Conservation (phyloP, 345 rosid species). For the Arabidopsis suecica region DNA sequence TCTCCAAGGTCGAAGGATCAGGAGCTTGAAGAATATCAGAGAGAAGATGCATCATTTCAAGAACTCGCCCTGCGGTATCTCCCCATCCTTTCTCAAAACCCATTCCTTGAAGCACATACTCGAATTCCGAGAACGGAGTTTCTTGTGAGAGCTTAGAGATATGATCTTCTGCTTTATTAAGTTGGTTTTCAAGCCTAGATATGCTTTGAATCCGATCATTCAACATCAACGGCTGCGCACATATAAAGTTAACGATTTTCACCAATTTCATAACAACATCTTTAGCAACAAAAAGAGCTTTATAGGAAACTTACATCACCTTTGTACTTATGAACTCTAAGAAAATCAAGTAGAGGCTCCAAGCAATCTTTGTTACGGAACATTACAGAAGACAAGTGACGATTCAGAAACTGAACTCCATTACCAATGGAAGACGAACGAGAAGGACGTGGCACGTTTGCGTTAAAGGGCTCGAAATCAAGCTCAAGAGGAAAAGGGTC, state of each 20-base stretch:
- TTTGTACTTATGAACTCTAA: constrained; percentile 78
- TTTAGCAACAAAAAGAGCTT: background rate
- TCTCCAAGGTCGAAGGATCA: constrained; percentile 89
- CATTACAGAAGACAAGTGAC: constrained; percentile 95
- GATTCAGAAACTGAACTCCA: constrained; percentile 98
- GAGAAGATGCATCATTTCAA: constrained; percentile 85
- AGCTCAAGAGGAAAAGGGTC: constrained; percentile 80
- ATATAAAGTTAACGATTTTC: background rate
- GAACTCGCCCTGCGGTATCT: constrained; percentile 76
- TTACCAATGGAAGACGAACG: constrained; percentile 97
- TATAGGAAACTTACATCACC: constrained; percentile 72
- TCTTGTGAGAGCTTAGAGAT: constrained; percentile 75
- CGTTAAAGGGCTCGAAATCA: constrained; percentile 97
- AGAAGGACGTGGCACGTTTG: constrained; percentile 79
- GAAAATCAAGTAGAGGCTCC: constrained; percentile 89
- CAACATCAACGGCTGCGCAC: constrained; percentile 80
- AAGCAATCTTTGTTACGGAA: constrained; percentile 88
- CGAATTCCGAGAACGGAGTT: constrained; percentile 76
- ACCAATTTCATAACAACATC: no score
- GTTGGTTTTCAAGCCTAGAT: constrained; percentile 64
- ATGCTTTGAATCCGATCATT: constrained; percentile 82
- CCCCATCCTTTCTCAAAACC: constrained; percentile 99
- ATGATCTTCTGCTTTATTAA: constrained; percentile 87
- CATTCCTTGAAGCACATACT: constrained; percentile 82
- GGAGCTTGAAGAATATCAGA: constrained; percentile 96